Conservation (phyloP, 768 basidiomycete species). For the Crassisporium funariophilum region DNA sequence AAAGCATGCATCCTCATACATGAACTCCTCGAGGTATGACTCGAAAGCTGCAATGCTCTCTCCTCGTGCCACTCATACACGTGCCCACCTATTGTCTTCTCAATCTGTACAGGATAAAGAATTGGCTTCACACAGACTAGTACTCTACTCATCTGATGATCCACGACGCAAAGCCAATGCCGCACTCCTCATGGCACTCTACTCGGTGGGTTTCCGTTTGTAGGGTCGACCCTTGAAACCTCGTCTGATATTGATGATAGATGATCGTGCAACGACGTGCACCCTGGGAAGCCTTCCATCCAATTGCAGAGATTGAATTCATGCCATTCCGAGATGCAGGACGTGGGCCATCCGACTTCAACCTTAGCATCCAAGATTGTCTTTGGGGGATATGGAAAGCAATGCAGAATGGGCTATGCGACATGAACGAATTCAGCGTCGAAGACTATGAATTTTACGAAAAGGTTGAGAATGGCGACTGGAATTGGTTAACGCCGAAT, state of each 20-base stretch:
- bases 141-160: conserved; percentile 87
- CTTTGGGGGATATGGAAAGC: conserved; percentile 88
- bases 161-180: conserved; percentile 91
- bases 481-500: conserved; percentile 92
- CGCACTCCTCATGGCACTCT: conserved; percentile 91
- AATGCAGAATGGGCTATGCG: conserved; percentile 89
- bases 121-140: conserved; percentile 69
- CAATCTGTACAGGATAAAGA: conserved; percentile 63
- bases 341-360: conserved; percentile 89
- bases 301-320: conserved; percentile 89
- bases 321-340: conserved; percentile 97
- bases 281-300: conserved; percentile 95
- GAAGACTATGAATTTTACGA: conserved; percentile 95
- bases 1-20: conserved; percentile 91
- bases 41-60: conserved; percentile 21
- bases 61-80: conserved; percentile 42
- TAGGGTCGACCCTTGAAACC: conserved; percentile 9
- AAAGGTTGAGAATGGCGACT: conserved; percentile 93
- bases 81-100: conserved; percentile 25
- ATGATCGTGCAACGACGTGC: conserved; percentile 90
- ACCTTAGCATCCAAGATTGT: conserved; percentile 91
- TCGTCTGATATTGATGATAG: conserved; percentile 41
- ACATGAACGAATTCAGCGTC: conserved; percentile 91
- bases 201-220: conserved; percentile 56
- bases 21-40: conserved; percentile 75